Percentiles rank a stretch among this genome's conserved stretches.
Evolutionary conservation across 495 filamentous ascomycete genomes (phyloP).

Genomic region (Hyaloscypha bicolor): DNA sequence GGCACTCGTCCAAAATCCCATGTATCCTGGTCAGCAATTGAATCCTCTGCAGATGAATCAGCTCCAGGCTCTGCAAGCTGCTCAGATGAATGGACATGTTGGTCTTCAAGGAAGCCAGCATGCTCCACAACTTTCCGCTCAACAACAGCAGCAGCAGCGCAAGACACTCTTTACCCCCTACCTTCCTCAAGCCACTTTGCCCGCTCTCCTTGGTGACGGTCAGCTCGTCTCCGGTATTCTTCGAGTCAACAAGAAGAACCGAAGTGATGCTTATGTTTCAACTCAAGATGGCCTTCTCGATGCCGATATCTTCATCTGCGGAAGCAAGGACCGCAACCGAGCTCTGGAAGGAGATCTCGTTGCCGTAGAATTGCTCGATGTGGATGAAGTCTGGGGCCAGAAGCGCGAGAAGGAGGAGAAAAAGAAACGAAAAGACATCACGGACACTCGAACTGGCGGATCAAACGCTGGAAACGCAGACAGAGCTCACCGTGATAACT

Average conservation of each 20-base stretch:
- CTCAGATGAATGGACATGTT: constrained; percentile 77
- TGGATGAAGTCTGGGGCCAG: constrained; percentile 97
- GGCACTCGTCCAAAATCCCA: constrained; percentile 63
- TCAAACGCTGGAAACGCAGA: constrained; percentile 73
- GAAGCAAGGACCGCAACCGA: constrained; percentile 96
- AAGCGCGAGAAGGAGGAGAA: constrained; percentile 99
- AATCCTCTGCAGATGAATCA: constrained; percentile 89
- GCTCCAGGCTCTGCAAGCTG: constrained; percentile 87
- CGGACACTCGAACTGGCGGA: constrained; percentile 76
- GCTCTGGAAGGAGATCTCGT: constrained; percentile 95
- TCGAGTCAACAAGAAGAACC: constrained; percentile 98
- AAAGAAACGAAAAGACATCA: constrained; percentile 99
- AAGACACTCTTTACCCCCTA: constrained; percentile 99
- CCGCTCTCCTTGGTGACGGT: constrained; percentile 86
- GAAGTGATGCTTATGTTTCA: constrained; percentile 96
- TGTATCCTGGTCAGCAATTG: constrained; percentile 83
- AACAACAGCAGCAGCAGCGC: constrained; percentile 87
- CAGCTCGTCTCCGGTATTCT: constrained; percentile 96
- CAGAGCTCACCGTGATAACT: constrained; percentile 46
- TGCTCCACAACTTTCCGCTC: constrained; percentile 60
- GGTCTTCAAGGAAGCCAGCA: constrained; percentile 77
- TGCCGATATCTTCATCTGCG: constrained; percentile 99
- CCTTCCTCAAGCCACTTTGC: constrained; percentile 90
- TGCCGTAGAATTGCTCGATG: constrained; percentile 93
- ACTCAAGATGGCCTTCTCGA: constrained; percentile 84